Conservation (phyloP, 345 rosid species). For the Citrus hindsii region DNA sequence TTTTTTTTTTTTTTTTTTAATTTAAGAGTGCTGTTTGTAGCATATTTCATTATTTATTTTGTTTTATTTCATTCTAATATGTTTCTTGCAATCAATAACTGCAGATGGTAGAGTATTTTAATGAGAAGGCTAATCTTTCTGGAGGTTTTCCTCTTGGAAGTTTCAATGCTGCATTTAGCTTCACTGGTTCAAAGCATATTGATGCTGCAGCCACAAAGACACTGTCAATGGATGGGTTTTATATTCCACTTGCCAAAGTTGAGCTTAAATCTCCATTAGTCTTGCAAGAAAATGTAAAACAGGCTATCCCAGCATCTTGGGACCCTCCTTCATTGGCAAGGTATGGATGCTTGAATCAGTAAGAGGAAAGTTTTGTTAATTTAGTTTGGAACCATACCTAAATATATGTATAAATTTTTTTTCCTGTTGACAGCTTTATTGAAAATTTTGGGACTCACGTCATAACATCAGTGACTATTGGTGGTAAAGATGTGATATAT, state of each 20-base stretch:
- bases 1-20: background rate
- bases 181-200: slow-evolving; percentile 50
- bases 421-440: slow-evolving; percentile 51
- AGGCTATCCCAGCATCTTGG: slow-evolving; percentile 53
- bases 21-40: background rate
- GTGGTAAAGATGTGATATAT: slow-evolving; percentile 73
- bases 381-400: slow-evolving; percentile 6
- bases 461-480: slow-evolving; percentile 64
- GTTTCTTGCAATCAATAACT: slow-evolving; percentile 4
- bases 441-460: slow-evolving; percentile 74
- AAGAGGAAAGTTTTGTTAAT: slow-evolving; percentile 1
- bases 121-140: slow-evolving; percentile 45
- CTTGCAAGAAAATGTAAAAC: slow-evolving; percentile 50
- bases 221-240: slow-evolving; percentile 59
- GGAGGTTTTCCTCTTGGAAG: slow-evolving; percentile 57
- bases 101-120: slow-evolving; percentile 68
- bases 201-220: slow-evolving; percentile 61
- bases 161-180: slow-evolving; percentile 65
- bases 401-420: background rate
- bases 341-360: slow-evolving; percentile 25
- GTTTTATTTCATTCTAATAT: slow-evolving; percentile 1
- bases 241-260: slow-evolving; percentile 57
- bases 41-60: background rate
- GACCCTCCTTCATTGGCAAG: slow-evolving; percentile 66
- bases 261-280: slow-evolving; percentile 37